Base-by-base conservation (phyloP, 129 eudicot genomes). In the Calendula officinalis region DNA sequence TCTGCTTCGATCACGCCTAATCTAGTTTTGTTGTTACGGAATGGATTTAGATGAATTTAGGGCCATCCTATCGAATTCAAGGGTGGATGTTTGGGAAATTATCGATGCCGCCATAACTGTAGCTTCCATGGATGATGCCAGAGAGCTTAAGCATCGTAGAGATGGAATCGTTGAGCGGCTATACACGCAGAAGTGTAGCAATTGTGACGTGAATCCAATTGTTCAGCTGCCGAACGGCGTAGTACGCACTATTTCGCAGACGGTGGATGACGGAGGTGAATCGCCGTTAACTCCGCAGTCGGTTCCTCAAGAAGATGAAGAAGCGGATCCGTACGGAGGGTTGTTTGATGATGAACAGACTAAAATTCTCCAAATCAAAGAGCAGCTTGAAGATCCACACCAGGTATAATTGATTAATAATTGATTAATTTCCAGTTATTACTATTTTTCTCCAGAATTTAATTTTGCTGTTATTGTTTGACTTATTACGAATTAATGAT, bases 1-100 rank as follows among this genome's bases (percentile, higher is more conserved):
- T 68, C 14, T 22, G 30, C 30, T 22, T 22, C 30, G 30, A 13
- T 14, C 30, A 7, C 60, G 17, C 3, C 34, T 38, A 37, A 46
- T 65, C 40, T 51, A 39, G 40, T 6, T 53, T 7, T 30, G 33
- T 54, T 8, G 36, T 67, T 42, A 39, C 56, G 64, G 22, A 3
- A 90, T 90, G 97, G 91, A 90, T 79, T 49, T 75, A 48, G 89
- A 81, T 40, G 91, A 84, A 10, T 67, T 90, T 13, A 67, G 92
- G 14, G 5, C 71, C 75, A 79, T 90, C 53, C 61, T 86, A 43
- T 78, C 83, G 38, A 75, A 71, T 46, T 71, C 97, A 39, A 48
- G 75, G 22, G 76, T 59, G 7, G 95, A 83, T 46, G 80, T 90
- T 14, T 90, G 95, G 95, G 71, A 47, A 17, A 37, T 90, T 7